Conservation (phyloP, 345 rosid genomes). For the Excoecaria cochinchinensis region DNA sequence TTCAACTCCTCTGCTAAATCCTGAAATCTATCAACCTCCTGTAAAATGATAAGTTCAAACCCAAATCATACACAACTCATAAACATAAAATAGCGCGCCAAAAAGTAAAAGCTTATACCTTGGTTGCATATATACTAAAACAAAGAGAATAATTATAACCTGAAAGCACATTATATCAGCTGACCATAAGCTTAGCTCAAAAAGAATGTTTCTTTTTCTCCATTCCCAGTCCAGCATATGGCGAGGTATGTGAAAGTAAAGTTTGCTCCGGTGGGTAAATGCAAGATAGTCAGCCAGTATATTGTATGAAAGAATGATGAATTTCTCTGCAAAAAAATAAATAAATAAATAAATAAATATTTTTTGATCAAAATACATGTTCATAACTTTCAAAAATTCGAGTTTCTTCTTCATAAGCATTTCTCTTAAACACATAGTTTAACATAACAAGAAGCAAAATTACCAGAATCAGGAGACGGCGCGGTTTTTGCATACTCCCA, state of each 20-base stretch:
- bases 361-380: neutral
- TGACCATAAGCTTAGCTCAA: conserved; percentile 89
- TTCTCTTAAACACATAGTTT: neutral
- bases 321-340: conserved; percentile 51
- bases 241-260: conserved; percentile 79
- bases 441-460: neutral
- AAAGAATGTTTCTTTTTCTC: conserved; percentile 67
- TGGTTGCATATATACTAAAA: neutral
- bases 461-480: conserved; percentile 63
- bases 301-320: conserved; percentile 78
- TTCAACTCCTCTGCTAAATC: conserved; percentile 73
- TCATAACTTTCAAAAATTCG: neutral
- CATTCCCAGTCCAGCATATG: conserved; percentile 77
- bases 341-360: neutral
- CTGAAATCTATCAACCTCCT: conserved; percentile 94
- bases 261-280: conserved; percentile 60
- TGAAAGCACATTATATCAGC: conserved; percentile 96
- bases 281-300: conserved; percentile 94
- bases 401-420: neutral
- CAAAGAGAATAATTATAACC: conserved; percentile 38
- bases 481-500: conserved; percentile 67
- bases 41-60: conserved; percentile 7
- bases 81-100: neutral
- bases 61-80: conserved; percentile 15
- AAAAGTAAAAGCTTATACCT: neutral